Conservation (phyloP, 2,329 filamentous ascomycete genomes). For the Pezicula rhizophila region DNA sequence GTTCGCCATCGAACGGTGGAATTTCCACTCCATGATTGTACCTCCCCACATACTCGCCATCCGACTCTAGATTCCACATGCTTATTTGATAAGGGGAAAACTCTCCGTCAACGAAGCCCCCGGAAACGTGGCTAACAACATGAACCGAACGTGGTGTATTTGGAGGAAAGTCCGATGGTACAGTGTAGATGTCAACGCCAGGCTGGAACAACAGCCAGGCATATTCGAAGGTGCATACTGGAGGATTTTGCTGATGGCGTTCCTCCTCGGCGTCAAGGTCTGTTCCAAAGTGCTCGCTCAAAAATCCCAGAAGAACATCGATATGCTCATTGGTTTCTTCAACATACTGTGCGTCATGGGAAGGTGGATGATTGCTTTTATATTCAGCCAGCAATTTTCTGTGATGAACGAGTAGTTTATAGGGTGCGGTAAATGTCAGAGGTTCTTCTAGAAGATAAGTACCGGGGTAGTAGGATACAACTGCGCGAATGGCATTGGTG, state of each 20-base stretch:
- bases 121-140: no score
- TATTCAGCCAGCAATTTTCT: slow-evolving; percentile 8
- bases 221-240: slow-evolving; percentile 16
- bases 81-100: not conserved
- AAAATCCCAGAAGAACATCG: slow-evolving; percentile 8
- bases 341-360: slow-evolving; percentile 36
- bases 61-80: slow-evolving; percentile 18
- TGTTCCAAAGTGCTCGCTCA: slow-evolving; percentile 6
- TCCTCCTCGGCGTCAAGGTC: slow-evolving; percentile 6
- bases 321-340: slow-evolving; percentile 8
- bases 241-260: slow-evolving; percentile 15
- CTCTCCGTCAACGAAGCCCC: no score
- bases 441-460: no score
- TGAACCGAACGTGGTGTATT: no score
- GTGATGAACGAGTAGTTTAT: slow-evolving; percentile 28
- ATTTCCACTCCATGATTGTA: slow-evolving; percentile 10
- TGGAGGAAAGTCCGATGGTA: no score
- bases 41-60: slow-evolving; percentile 13
- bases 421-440: slow-evolving; percentile 25
- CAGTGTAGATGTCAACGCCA: slow-evolving; percentile 5
- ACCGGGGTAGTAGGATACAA: no score
- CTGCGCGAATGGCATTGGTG: no score
- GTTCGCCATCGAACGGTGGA: slow-evolving; percentile 16
- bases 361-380: slow-evolving; percentile 31
- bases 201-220: slow-evolving; percentile 13